Evolutionary conservation across 108 stramenopile species (phyloP).

Genomic region (Discostella stelligeroides): DNA sequence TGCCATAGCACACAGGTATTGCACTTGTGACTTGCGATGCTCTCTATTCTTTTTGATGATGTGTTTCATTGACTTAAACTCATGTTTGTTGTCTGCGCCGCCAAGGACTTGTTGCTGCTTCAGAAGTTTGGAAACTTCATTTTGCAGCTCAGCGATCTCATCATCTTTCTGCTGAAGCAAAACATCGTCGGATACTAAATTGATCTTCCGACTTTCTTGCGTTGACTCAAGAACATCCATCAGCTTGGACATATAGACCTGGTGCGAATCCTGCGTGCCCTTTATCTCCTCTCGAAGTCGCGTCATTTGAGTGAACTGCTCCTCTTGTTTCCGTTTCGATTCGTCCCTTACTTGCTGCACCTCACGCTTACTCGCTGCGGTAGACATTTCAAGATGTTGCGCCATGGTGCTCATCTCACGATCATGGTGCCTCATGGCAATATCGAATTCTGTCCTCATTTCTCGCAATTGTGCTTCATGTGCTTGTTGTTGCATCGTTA

Average conservation of each 20-base stretch:
- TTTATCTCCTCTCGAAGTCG: conserved; percentile 66
- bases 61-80: conserved; percentile 38
- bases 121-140: conserved; percentile 28
- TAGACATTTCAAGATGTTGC: conserved; percentile 9
- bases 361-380: conserved; percentile 24
- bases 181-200: conserved; percentile 6
- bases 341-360: conserved; percentile 34
- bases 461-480: conserved; percentile 46
- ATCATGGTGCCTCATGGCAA: conserved; percentile 29
- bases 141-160: conserved; percentile 30
- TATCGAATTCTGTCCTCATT: conserved; percentile 48
- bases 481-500: conserved; percentile 42
- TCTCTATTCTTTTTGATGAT: conserved; percentile 51
- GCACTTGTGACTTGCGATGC: conserved; percentile 38
- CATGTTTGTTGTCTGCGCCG: conserved; percentile 19
- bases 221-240: conserved; percentile 69
- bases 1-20: conserved; percentile 17
- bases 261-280: conserved; percentile 57
- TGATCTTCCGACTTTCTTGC: conserved; percentile 30
- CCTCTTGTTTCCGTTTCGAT: conserved; percentile 44
- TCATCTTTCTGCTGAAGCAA: conserved; percentile 41
- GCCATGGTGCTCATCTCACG: conserved; percentile 37
- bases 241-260: conserved; percentile 63
- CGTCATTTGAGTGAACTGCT: conserved; percentile 41
- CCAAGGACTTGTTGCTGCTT: neutral